Percentiles rank a stretch among this genome's conserved stretches.
Conservation (phyloP, 2,329 filamentous ascomycete species). For the Trichoderma sp. region DNA sequence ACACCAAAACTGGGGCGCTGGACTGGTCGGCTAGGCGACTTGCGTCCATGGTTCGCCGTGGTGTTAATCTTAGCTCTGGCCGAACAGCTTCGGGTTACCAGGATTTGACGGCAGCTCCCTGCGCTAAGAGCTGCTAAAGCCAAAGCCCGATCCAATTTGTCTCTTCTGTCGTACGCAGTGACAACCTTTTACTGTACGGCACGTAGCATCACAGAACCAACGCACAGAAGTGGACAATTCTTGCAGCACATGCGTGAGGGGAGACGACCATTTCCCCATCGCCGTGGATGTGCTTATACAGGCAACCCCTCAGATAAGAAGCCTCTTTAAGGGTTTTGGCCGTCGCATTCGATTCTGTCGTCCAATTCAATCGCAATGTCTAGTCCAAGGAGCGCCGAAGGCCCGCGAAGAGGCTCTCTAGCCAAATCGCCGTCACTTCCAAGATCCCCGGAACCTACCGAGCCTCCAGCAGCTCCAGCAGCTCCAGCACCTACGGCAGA, state of each 20-base stretch:
- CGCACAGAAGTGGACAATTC: background rate
- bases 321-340: background rate
- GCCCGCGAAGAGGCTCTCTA: background rate
- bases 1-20: background rate
- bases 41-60: background rate
- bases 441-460: background rate
- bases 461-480: background rate
- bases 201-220: background rate
- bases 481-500: background rate
- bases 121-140: constrained; percentile 8
- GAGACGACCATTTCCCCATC: background rate
- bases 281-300: background rate
- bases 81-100: background rate
- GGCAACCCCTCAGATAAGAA: background rate
- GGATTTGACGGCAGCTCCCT: constrained; percentile 12
- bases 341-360: background rate
- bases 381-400: background rate
- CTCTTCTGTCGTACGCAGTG: background rate
- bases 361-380: background rate
- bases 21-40: background rate
- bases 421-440: background rate
- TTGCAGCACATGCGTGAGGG: background rate
- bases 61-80: constrained; percentile 5
- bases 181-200: background rate
- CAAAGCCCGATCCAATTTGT: background rate